Evolutionary conservation across 371 early-diverging fungal genomes (phyloP).

Genomic region (Mortierella sp.): DNA sequence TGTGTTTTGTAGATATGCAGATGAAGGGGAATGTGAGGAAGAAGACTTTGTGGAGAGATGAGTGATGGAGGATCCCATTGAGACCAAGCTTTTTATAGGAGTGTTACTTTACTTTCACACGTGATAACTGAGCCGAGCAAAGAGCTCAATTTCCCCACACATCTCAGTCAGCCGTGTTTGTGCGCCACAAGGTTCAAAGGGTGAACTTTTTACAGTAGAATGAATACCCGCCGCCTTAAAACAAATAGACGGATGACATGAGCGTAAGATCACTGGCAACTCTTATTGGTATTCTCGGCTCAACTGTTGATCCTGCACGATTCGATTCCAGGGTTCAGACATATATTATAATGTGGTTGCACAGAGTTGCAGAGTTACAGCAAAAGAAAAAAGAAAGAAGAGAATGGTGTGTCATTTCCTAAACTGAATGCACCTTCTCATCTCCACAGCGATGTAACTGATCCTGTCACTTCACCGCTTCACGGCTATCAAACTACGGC

Average conservation of each 20-base stretch:
- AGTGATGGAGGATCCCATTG: not conserved
- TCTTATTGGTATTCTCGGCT: not conserved
- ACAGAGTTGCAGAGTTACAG: too few species aligned
- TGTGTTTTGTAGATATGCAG: conserved; percentile 5
- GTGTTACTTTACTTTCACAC: not conserved
- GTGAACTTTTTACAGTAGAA: not conserved
- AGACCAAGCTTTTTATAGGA: not conserved
- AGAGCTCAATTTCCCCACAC: not conserved
- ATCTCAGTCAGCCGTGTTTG: not conserved
- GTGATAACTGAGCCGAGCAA: not conserved
- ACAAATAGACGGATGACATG: too few species aligned
- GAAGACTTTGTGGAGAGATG: conserved; percentile 1
- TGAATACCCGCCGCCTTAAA: too few species aligned
- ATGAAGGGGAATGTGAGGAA: not conserved
- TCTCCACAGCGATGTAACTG: too few species aligned
- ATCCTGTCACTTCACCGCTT: too few species aligned
- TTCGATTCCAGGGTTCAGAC: too few species aligned
- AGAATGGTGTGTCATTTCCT: too few species aligned
- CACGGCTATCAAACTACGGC: not conserved
- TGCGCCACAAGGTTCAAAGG: not conserved
- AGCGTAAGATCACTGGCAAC: too few species aligned
- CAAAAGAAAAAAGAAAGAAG: too few species aligned
- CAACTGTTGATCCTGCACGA: not conserved
- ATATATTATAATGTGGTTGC: too few species aligned
- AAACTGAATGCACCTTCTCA: too few species aligned